Evolutionary conservation across 2,329 filamentous ascomycete species (phyloP), one percentile per base, ranked within the genome.

Genomic region (Colletotrichum sp.): DNA sequence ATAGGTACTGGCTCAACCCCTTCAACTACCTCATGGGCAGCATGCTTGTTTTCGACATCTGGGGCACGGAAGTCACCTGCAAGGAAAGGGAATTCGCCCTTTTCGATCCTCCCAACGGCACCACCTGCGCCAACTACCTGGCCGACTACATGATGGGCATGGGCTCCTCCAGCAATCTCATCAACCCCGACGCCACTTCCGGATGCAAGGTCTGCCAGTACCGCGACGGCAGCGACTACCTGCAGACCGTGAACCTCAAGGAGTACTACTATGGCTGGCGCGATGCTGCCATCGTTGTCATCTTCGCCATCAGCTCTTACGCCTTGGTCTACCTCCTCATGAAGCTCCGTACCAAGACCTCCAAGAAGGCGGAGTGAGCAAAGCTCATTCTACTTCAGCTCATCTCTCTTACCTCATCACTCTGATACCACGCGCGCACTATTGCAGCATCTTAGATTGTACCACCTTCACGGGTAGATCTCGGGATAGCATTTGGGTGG

Each of bases 241-340:
- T 95, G 4, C 79, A 83, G 3, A 90, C 87, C 0, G 77, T 95
- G 15, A 93, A 94, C 80, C 79, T 95, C 9, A 85, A 86, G 2
- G 87, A 91, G 6, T 91, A 93, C 78, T 90, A 88, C 76, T 92
- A 92, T 78, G 93, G 92, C 0, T 95, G 93, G 93, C 88, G 93
- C 65, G 88, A 95, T 82, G 90, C 91, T 0, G 93, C 81, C 0
- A 91, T 94, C 64, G 88, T 90, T 4, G 89, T 89, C 2, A 83
- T 91, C 7, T 93, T 93, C 78, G 89, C 85, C 2, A 75, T 91
- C 52, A 89, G 87, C 71, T 89, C 88, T 2, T 93, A 93, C 69
- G 81, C 80, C 0, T 60, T 88, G 66, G 88, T 89, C 8, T 88
- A 85, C 72, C 73, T 79, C 3, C 80, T 89, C 69, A 89, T 89